Base-by-base conservation (phyloP, 805 yeast genomes). In the Starmerella bombicola region DNA sequence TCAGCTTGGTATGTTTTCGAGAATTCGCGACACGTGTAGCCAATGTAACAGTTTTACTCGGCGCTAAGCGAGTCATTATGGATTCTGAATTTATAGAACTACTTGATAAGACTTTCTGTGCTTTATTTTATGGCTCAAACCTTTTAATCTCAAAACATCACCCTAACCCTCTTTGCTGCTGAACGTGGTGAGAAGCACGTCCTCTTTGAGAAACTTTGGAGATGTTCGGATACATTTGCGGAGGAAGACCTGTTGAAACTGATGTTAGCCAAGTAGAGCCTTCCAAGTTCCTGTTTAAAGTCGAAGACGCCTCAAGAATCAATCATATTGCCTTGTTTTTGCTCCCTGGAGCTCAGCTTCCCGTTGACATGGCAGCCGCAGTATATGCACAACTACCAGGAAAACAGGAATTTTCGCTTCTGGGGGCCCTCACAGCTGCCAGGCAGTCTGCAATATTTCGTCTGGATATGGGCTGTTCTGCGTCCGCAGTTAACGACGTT, bases 381-480 rank as follows among this genome's bases (percentile, higher is more conserved):
- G 82, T 91, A 2, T 91, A 80, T 59, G 88, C 84, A 61, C 95
- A 88, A 57, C 62, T 86, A 38, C 85, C 86, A 12, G 65, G 69
- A 8, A 25, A 37, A 17, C 62, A 68, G 37, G 69, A 66, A n/a
- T 60, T 48, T 46, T 57, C 46, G 46, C 46, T 59, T 23, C 57
- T 51, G 19, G 70, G 58, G 31, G 62, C 54, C 62, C 52, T 65
- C 13, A 57, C 66, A 9, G 49, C 48, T 15, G 63, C 60, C 28
- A 91, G 88, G 57, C 97, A 93, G 28, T 81, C 94, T 43, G 95
- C 96, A 0, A 91, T 91, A 3, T 91, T 81, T 66, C 80, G 78
- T 55, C 71, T 88, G 43, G 82, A 77, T 55, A 68, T 66, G 47
- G 49, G 57, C 6, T 49, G 55, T 12, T 45, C 53, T 23, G 48